A percentile compares a stretch with the other conserved stretches of the same genome.
These are phyloP conservation scores for Ulota crispa DNA, from an alignment of 225 moss, liverwort and hornwort species.

Conservation along the genomic window DNA sequence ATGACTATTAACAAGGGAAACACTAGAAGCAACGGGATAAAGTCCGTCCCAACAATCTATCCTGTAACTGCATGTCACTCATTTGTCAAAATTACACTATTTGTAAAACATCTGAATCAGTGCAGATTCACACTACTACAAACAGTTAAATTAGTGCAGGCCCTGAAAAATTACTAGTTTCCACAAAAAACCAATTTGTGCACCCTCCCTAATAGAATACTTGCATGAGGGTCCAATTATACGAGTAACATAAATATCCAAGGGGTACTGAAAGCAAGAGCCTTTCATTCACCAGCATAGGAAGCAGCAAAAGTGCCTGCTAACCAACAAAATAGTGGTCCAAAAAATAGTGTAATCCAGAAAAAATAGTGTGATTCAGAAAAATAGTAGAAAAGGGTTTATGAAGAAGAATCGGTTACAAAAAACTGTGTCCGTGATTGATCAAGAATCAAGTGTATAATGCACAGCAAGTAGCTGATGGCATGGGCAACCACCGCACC, in stretches of 20 bases:
- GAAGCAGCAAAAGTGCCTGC: neutral
- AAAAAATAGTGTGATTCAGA: neutral
- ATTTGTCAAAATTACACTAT: too few relatives aligned
- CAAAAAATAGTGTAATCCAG: neutral
- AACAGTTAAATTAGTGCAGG: too few relatives aligned
- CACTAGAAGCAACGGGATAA: too few relatives aligned
- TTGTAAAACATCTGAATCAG: too few relatives aligned
- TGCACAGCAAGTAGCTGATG: slow-evolving; percentile 37
- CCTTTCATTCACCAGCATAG: neutral
- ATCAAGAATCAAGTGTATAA: slow-evolving; percentile 33
- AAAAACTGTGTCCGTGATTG: slow-evolving; percentile 20
- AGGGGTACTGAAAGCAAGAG: neutral
- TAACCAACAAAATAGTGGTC: neutral
- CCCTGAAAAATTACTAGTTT: too few relatives aligned
- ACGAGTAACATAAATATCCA: neutral
- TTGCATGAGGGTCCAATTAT: neutral
- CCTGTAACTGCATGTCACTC: too few relatives aligned
- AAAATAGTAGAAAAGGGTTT: neutral
- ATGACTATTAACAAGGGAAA: too few relatives aligned
- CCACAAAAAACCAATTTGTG: too few relatives aligned
- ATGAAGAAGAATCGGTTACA: slow-evolving; percentile 9
- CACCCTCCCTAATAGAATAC: neutral
- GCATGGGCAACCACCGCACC: slow-evolving; percentile 34
- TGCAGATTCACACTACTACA: too few relatives aligned
- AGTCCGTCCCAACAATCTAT: too few relatives aligned